Percentiles rank a stretch among this genome's conserved stretches.
phyloP scores from a whole-genome alignment of 2,329 filamentous ascomycete genomes.

The Tolypocladium inflatum region DNA sequence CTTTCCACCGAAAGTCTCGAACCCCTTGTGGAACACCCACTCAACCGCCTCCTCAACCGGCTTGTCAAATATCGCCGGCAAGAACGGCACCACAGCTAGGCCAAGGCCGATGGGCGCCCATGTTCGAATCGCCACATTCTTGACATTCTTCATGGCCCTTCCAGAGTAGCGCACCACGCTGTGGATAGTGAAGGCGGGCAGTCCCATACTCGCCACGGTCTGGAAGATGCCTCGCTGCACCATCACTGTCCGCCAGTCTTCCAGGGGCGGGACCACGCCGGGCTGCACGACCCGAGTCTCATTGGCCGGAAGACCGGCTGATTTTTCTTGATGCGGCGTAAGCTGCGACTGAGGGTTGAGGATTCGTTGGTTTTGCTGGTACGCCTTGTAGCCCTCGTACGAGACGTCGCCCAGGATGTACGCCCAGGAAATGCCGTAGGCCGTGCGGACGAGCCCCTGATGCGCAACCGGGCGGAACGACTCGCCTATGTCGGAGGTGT shows the following conservation, averaged over 20 bases:
- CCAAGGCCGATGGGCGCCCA: slow-evolving; percentile 88
- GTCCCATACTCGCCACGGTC: slow-evolving; percentile 80
- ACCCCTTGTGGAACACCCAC: slow-evolving; percentile 78
- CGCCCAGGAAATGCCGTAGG: slow-evolving; percentile 87
- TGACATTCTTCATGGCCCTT: slow-evolving; percentile 69
- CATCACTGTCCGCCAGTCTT: slow-evolving; percentile 89
- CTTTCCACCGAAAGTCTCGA: slow-evolving; percentile 60
- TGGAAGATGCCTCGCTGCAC: slow-evolving; percentile 87
- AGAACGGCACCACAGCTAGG: slow-evolving; percentile 66
- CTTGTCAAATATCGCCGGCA: slow-evolving; percentile 80
- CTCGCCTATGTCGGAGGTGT: slow-evolving; percentile 93
- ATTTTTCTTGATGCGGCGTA: slow-evolving; percentile 36
- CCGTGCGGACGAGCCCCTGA: slow-evolving; percentile 67
- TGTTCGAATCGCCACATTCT: slow-evolving; percentile 66
- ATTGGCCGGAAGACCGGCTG: slow-evolving; percentile 32
- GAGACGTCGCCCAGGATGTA: slow-evolving; percentile 86
- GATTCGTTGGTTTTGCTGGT: slow-evolving; percentile 71
- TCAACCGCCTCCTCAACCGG: slow-evolving; percentile 89
- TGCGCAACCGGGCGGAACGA: slow-evolving; percentile 91
- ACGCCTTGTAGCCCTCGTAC: slow-evolving; percentile 93
- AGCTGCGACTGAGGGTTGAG: slow-evolving; percentile 58
- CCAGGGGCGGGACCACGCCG: slow-evolving; percentile 54
- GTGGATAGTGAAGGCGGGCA: slow-evolving; percentile 91
- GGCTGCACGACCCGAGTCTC: slow-evolving; percentile 21
- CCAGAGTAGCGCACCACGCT: slow-evolving; percentile 87